Conservation (phyloP, 2,329 filamentous ascomycete species). For the Emmonsiellopsis sp. region DNA sequence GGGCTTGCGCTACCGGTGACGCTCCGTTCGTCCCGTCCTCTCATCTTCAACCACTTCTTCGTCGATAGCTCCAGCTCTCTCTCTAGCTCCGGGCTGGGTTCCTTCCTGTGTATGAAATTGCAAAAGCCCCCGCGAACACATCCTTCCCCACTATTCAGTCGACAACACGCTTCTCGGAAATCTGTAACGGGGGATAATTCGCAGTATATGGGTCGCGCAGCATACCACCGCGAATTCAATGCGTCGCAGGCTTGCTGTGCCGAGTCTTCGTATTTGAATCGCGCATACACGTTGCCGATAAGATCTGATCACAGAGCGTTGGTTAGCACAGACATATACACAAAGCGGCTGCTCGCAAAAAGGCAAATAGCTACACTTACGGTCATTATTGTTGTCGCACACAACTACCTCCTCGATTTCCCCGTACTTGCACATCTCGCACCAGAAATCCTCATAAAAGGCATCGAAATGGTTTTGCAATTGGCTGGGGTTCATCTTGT, state of each 20-base stretch:
- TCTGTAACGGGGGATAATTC: constrained; percentile 94
- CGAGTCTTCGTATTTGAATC: constrained; percentile 98
- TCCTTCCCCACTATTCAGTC: constrained; percentile 87
- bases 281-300: constrained; percentile 97
- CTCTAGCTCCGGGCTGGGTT: constrained; percentile 81
- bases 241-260: constrained; percentile 90
- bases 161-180: constrained; percentile 94
- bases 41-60: constrained; percentile 89
- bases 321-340: constrained; percentile 14
- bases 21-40: constrained; percentile 76
- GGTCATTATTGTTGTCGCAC: constrained; percentile 99
- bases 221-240: constrained; percentile 93
- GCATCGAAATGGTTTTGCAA: constrained; percentile 99
- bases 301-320: constrained; percentile 49
- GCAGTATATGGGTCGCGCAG: constrained; percentile 93
- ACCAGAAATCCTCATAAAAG: constrained; percentile 99
- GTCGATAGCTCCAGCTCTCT: constrained; percentile 77
- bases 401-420: constrained; percentile 96
- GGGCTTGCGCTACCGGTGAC: constrained; percentile 75
- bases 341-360: background rate
- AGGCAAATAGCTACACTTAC: constrained; percentile 40
- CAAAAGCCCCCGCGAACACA: constrained; percentile 95
- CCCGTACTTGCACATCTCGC: constrained; percentile 98
- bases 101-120: constrained; percentile 99
- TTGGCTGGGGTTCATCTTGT: constrained; percentile 91